phyloP scores from a whole-genome alignment of 352 stramenopile species.

The Globisporangium apiculatum region DNA sequence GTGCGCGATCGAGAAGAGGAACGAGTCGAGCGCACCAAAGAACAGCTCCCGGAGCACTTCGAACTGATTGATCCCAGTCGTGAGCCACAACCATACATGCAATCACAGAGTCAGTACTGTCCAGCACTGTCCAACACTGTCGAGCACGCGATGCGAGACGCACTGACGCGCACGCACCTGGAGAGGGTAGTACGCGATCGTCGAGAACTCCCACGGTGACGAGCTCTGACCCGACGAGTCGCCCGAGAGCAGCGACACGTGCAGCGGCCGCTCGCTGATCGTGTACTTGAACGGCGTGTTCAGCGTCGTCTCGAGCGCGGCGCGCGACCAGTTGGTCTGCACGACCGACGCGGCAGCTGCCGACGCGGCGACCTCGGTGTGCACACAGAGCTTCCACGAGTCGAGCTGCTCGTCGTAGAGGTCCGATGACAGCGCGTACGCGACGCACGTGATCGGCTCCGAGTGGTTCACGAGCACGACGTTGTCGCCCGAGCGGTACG shows the following conservation, averaged over 20 bases:
- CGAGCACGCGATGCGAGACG: neutral
- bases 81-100: neutral
- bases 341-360: slow-evolving; percentile 4
- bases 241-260: slow-evolving; percentile 47
- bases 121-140: neutral
- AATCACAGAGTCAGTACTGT: neutral
- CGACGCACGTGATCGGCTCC: slow-evolving; percentile 91
- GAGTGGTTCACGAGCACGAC: slow-evolving; percentile 92
- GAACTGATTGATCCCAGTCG: slow-evolving; percentile 41
- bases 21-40: slow-evolving; percentile 52
- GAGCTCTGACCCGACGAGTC: slow-evolving; percentile 22
- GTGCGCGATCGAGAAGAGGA: slow-evolving; percentile 78
- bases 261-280: slow-evolving; percentile 46
- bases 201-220: slow-evolving; percentile 63
- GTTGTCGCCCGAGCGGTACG: slow-evolving; percentile 80
- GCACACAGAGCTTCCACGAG: slow-evolving; percentile 53
- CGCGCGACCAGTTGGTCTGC: slow-evolving; percentile 64
- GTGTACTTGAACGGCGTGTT: slow-evolving; percentile 61
- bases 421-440: slow-evolving; percentile 91
- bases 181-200: slow-evolving; percentile 67
- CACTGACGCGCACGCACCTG: slow-evolving; percentile 38
- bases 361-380: slow-evolving; percentile 27
- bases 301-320: slow-evolving; percentile 42
- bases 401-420: slow-evolving; percentile 78
- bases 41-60: slow-evolving; percentile 91